Evolutionary conservation across 164 flowering plant species (phyloP).

Genomic region (Vitis rupestris): DNA sequence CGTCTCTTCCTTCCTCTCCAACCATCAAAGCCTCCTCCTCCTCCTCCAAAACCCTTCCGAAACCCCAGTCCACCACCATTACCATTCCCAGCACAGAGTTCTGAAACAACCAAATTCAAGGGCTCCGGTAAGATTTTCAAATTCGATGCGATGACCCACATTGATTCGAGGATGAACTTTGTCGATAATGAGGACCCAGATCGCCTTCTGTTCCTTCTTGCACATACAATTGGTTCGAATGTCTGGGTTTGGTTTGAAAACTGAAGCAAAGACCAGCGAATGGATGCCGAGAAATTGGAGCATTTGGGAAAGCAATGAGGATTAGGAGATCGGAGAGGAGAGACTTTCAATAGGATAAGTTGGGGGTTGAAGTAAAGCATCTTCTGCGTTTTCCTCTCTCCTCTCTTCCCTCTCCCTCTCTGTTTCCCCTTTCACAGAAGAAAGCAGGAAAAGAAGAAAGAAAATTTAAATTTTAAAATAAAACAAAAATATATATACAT

Average conservation of each 20-base stretch:
- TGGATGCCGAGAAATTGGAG: neutral
- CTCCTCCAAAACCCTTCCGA: slow-evolving; percentile 35
- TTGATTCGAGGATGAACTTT: slow-evolving; percentile 22
- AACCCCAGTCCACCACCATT: slow-evolving; percentile 37
- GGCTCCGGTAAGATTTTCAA: slow-evolving; percentile 55
- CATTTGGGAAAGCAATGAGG: neutral
- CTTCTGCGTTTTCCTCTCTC: slow-evolving; percentile 15
- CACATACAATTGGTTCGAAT: slow-evolving; percentile 22
- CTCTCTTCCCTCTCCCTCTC: neutral
- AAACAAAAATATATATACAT: no score
- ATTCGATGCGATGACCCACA: slow-evolving; percentile 35
- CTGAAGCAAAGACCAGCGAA: neutral
- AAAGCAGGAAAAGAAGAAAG: slow-evolving; percentile 1
- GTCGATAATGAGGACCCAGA: slow-evolving; percentile 25
- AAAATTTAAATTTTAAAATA: no score
- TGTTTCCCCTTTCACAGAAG: neutral
- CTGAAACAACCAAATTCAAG: slow-evolving; percentile 35
- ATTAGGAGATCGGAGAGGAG: neutral
- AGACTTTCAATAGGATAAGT: neutral
- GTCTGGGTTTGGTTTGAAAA: slow-evolving; percentile 1
- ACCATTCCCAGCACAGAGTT: slow-evolving; percentile 27
- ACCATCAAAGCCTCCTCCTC: slow-evolving; percentile 37
- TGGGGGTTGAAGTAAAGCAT: slow-evolving; percentile 9
- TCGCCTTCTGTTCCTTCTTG: slow-evolving; percentile 33
- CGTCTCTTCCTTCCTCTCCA: slow-evolving; percentile 20